Evolutionary conservation across 345 rosid species (phyloP).

Genomic region (Durio zibethinus): DNA sequence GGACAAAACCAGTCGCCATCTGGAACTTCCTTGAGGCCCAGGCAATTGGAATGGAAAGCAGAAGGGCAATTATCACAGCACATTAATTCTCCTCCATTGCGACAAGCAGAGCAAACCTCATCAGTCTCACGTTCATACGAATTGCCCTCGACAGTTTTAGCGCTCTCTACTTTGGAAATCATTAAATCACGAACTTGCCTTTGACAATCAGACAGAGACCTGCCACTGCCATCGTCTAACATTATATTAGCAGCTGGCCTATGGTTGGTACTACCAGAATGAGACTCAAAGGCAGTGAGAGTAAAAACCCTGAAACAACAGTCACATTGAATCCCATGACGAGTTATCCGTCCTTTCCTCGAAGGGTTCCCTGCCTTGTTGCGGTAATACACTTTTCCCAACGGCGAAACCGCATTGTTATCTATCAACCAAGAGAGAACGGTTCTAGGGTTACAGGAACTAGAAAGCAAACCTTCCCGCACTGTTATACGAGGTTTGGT

Average conservation of each 20-base stretch:
- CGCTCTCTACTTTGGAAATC: neutral
- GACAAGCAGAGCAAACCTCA: constrained; percentile 42
- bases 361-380: neutral
- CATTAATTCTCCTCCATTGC: constrained; percentile 48
- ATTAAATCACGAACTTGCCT: constrained; percentile 19
- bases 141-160: constrained; percentile 1
- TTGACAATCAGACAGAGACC: constrained; percentile 48
- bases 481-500: constrained; percentile 5
- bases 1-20: constrained; percentile 78
- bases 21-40: constrained; percentile 51
- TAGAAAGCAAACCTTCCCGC: neutral
- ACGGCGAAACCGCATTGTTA: constrained; percentile 21
- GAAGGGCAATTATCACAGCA: constrained; percentile 63
- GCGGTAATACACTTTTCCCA: constrained; percentile 35
- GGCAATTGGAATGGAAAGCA: constrained; percentile 41
- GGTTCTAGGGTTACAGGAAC: constrained; percentile 18
- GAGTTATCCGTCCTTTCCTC: constrained; percentile 39
- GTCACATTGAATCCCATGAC: constrained; percentile 24
- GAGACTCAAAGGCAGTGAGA: constrained; percentile 24
- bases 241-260: constrained; percentile 30
- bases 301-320: constrained; percentile 29
- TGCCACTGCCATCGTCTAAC: constrained; percentile 35
- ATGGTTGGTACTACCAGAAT: constrained; percentile 18
- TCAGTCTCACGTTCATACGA: constrained; percentile 10
- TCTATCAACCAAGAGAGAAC: constrained; percentile 45